These are phyloP conservation scores for Talaromyces wortmannii DNA, from an alignment of 495 filamentous ascomycete species.

Conservation along the genomic window DNA sequence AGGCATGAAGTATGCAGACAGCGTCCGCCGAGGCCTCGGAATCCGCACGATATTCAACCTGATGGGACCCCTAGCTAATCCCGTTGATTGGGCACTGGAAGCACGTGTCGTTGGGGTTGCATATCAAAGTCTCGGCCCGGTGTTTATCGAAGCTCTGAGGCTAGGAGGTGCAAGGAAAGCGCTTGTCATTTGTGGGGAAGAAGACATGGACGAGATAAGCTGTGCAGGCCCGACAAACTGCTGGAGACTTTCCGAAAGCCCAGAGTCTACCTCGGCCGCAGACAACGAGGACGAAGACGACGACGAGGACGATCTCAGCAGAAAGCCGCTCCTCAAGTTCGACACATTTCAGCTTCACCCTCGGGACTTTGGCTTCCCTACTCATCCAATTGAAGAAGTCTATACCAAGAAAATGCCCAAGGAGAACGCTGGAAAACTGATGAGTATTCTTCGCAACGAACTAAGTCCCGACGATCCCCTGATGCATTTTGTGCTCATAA, in stretches of 20 bases:
- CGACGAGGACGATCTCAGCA: slow-evolving; percentile 30
- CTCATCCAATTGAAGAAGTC: slow-evolving; percentile 68
- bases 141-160: slow-evolving; percentile 79
- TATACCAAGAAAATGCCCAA: slow-evolving; percentile 76
- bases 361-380: slow-evolving; percentile 73
- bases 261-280: slow-evolving; percentile 32
- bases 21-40: slow-evolving; percentile 75
- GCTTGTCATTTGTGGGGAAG: slow-evolving; percentile 86
- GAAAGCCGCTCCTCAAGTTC: slow-evolving; percentile 45
- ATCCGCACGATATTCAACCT: slow-evolving; percentile 96
- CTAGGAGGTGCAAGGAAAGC: slow-evolving; percentile 75
- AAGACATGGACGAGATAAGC: slow-evolving; percentile 92
- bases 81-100: slow-evolving; percentile 71
- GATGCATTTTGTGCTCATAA: slow-evolving; percentile 87
- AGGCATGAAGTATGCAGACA: slow-evolving; percentile 79
- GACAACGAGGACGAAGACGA: slow-evolving; percentile 10
- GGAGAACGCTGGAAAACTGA: slow-evolving; percentile 80
- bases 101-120: slow-evolving; percentile 89
- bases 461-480: slow-evolving; percentile 72
- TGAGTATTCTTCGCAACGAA: slow-evolving; percentile 66
- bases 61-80: slow-evolving; percentile 86
- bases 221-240: slow-evolving; percentile 82
- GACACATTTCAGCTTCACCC: slow-evolving; percentile 72
- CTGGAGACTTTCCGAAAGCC: slow-evolving; percentile 65
- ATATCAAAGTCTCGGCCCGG: slow-evolving; percentile 71